phyloP scores from a whole-genome alignment of 2,329 filamentous ascomycete genomes.

The Aureobasidium subglaciale region DNA sequence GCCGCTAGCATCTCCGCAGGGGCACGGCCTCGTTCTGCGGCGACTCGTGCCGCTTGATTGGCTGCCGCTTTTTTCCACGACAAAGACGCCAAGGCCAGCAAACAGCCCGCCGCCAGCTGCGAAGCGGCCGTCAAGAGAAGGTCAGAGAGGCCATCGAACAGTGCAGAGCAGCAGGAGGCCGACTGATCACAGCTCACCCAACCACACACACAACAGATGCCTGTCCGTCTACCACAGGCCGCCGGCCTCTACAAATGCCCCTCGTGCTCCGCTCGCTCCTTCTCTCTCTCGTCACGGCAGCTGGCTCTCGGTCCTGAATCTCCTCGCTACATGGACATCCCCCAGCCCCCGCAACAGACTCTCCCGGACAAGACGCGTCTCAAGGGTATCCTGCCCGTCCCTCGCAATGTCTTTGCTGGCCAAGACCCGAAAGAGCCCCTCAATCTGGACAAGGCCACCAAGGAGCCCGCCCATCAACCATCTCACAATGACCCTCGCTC shows the following conservation, averaged over 20 bases:
- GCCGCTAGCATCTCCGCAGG: background rate
- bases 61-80: background rate
- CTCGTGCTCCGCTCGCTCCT: slow-evolving; percentile 31
- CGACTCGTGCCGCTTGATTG: background rate
- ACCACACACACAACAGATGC: background rate
- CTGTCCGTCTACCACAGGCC: slow-evolving; percentile 13
- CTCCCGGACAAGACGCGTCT: slow-evolving; percentile 42
- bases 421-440: slow-evolving; percentile 15
- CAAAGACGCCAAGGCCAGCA: slow-evolving; percentile 4
- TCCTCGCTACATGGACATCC: slow-evolving; percentile 78
- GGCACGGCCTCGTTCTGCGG: background rate
- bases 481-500: slow-evolving; percentile 48
- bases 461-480: slow-evolving; percentile 36
- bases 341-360: slow-evolving; percentile 66
- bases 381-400: slow-evolving; percentile 76
- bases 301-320: slow-evolving; percentile 69
- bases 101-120: background rate
- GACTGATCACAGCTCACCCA: background rate
- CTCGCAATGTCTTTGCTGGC: slow-evolving; percentile 66
- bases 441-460: slow-evolving; percentile 1
- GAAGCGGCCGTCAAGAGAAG: too few relatives aligned
- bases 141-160: background rate
- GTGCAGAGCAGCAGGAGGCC: background rate
- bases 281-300: slow-evolving; percentile 39
- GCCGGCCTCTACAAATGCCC: slow-evolving; percentile 26